phyloP scores from a whole-genome alignment of 345 rosid species.

The Clarkia xantiana region DNA sequence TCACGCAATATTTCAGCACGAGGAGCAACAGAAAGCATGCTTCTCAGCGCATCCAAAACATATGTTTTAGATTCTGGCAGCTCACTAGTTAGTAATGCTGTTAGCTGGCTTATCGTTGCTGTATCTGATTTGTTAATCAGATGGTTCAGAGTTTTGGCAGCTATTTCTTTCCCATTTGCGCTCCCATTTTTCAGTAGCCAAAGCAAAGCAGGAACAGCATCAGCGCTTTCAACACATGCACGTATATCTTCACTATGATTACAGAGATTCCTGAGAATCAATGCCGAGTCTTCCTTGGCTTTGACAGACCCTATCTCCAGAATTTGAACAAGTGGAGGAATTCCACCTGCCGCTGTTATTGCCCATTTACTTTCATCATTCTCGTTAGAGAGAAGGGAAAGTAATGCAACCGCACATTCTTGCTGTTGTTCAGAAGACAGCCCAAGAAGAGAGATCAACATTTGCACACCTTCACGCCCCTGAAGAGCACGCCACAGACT shows the following conservation, averaged over 20 bases:
- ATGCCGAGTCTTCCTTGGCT: slow-evolving; percentile 98
- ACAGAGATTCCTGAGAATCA: slow-evolving; percentile 91
- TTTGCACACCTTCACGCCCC: slow-evolving; percentile 97
- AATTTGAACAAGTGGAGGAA: slow-evolving; percentile 99
- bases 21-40: slow-evolving; percentile 88
- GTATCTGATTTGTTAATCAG: slow-evolving; percentile 95
- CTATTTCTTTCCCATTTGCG: slow-evolving; percentile 91
- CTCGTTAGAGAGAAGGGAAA: slow-evolving; percentile 83
- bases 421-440: slow-evolving; percentile 99
- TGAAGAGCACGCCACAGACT: slow-evolving; percentile 91
- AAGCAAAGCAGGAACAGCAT: slow-evolving; percentile 97
- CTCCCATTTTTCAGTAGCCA: slow-evolving; percentile 99
- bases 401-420: slow-evolving; percentile 98
- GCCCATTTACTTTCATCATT: slow-evolving; percentile 99
- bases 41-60: slow-evolving; percentile 88
- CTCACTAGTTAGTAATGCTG: slow-evolving; percentile 89
- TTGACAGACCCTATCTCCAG: slow-evolving; percentile 93
- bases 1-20: slow-evolving; percentile 68
- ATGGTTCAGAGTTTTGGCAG: slow-evolving; percentile 95
- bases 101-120: slow-evolving; percentile 91
- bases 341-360: slow-evolving; percentile 99
- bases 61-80: slow-evolving; percentile 89
- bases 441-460: slow-evolving; percentile 95
- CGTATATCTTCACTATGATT: slow-evolving; percentile 99
- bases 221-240: slow-evolving; percentile 99